Percentiles rank a stretch among this genome's conserved stretches.
Conservation (phyloP, 306 rosid species). For the Fragaria ananassa region DNA sequence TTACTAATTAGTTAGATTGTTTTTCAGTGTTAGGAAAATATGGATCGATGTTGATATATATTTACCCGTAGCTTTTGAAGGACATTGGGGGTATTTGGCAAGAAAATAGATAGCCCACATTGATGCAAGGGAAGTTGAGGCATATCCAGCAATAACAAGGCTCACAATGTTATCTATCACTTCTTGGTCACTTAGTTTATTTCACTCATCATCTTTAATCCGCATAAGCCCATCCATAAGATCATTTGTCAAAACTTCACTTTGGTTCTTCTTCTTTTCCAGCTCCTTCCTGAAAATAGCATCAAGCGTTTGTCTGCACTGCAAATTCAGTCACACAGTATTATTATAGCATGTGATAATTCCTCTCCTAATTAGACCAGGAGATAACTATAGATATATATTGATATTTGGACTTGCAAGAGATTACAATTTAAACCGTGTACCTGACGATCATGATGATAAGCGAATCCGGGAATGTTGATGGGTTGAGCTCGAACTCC, state of each 20-base stretch:
- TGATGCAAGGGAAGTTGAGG: conserved; percentile 23
- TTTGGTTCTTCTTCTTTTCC: conserved; percentile 28
- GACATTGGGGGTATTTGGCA: conserved; percentile 38
- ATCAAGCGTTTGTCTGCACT: conserved; percentile 38
- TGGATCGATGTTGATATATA: background rate
- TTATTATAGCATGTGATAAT: no score
- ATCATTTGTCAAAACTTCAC: conserved; percentile 18
- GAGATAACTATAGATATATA: no score
- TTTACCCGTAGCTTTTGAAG: conserved; percentile 34
- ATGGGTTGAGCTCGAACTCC: conserved; percentile 42
- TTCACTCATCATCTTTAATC: conserved; percentile 37
- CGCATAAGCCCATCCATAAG: conserved; percentile 48
- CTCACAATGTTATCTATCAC: conserved; percentile 39
- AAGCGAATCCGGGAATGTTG: conserved; percentile 38
- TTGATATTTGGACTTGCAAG: no score
- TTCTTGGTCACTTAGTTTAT: conserved; percentile 34
- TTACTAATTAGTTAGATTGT: no score
- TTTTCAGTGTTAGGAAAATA: background rate
- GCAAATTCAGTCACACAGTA: background rate
- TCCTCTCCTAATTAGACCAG: no score
- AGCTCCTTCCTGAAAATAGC: conserved; percentile 35
- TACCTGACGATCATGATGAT: conserved; percentile 25
- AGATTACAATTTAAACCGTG: background rate
- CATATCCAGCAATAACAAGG: conserved; percentile 38
- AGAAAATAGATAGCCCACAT: conserved; percentile 46